These are phyloP conservation scores for Colletotrichum viniferum DNA, from an alignment of 2,329 filamentous ascomycete species.

Conservation along the genomic window DNA sequence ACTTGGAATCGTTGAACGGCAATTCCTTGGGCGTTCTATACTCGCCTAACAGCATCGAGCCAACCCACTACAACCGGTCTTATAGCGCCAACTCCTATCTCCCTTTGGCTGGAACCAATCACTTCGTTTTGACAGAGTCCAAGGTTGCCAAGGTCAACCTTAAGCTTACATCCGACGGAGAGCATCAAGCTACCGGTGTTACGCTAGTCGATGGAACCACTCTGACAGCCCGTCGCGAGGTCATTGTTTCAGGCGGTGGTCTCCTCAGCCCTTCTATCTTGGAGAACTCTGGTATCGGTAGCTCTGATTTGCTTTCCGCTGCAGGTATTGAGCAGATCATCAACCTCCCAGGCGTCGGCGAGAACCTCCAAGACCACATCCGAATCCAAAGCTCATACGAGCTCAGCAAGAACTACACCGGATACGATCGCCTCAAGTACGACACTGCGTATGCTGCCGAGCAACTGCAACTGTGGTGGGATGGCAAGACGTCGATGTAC, in stretches of 20 bases:
- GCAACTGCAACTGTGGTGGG: conserved; percentile 39
- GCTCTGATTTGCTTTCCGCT: conserved; percentile 46
- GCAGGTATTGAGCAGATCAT: conserved; percentile 51
- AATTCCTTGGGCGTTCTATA: conserved; percentile 53
- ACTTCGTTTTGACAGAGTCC: conserved; percentile 39
- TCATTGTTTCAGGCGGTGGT: conserved; percentile 44
- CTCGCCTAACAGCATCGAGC: conserved; percentile 53
- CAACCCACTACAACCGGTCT: conserved; percentile 51
- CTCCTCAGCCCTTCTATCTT: conserved; percentile 62
- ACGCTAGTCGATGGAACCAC: conserved; percentile 26
- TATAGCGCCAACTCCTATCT: conserved; percentile 50
- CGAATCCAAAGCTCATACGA: conserved; percentile 37
- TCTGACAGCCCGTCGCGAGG: conserved; percentile 30
- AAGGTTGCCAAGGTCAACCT: conserved; percentile 43
- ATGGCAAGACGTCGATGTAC: conserved; percentile 35
- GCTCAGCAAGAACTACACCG: conserved; percentile 32
- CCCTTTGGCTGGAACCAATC: conserved; percentile 42
- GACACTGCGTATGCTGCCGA: conserved; percentile 36
- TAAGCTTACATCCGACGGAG: conserved; percentile 17
- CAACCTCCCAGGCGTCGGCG: conserved; percentile 60
- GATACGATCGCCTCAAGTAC: conserved; percentile 32
- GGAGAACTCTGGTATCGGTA: conserved; percentile 62
- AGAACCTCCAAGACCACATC: conserved; percentile 38
- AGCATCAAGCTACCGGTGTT: conserved; percentile 24
- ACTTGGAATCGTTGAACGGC: conserved; percentile 51